phyloP scores from a whole-genome alignment of 208 protist genomes.

The Borovskyia barvae region DNA sequence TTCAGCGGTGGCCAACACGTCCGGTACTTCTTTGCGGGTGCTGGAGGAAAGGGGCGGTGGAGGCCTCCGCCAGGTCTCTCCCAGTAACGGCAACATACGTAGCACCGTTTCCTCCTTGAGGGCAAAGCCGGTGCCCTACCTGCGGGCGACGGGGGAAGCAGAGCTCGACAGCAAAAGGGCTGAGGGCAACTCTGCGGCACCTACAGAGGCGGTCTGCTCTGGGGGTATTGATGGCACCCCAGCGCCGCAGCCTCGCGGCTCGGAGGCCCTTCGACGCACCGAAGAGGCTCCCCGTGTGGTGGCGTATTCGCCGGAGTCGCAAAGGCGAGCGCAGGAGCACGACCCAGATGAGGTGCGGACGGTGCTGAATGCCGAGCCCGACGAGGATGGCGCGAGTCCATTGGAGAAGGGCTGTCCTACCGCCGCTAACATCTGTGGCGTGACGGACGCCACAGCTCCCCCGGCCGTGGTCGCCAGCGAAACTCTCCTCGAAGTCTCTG shows the following conservation, averaged over 20 bases:
- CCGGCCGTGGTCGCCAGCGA: background rate
- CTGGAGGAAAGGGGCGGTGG: conserved; percentile 6
- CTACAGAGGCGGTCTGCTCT: no score
- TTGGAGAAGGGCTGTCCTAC: conserved; percentile 15
- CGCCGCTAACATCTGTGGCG: conserved; percentile 23
- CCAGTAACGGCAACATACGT: conserved; percentile 12
- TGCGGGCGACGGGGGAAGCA: no score
- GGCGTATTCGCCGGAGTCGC: conserved; percentile 24
- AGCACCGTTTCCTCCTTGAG: no score
- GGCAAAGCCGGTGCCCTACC: no score
- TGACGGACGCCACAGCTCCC: background rate
- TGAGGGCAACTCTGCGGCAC: no score
- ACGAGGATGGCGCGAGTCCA: no score
- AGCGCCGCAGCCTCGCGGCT: conserved; percentile 14
- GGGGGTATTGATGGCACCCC: no score
- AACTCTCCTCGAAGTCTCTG: background rate
- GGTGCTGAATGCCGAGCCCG: no score
- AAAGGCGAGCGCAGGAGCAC: background rate
- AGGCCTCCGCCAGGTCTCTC: conserved; percentile 9
- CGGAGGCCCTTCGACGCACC: conserved; percentile 20
- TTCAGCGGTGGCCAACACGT: conserved; percentile 12
- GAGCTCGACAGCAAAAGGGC: no score
- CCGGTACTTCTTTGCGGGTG: no score
- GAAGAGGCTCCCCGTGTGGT: conserved; percentile 15
- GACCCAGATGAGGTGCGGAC: no score